phyloP scores from a whole-genome alignment of 352 stramenopile species.

The Phytophthora pini region DNA sequence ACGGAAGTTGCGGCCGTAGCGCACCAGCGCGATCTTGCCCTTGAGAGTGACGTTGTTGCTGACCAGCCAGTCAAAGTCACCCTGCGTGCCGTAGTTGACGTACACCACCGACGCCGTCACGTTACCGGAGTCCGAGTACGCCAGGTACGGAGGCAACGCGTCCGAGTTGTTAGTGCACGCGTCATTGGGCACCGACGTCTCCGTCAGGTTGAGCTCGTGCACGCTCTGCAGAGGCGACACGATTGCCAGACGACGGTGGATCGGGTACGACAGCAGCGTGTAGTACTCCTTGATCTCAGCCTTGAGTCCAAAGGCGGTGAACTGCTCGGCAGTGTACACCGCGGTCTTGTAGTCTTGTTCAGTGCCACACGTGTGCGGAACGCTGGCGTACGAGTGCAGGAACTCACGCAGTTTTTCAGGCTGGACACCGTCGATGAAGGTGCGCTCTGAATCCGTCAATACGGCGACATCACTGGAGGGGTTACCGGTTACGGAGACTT shows the following conservation, averaged over 20 bases:
- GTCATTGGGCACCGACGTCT: slow-evolving; percentile 62
- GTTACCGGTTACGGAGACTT: slow-evolving; percentile 8
- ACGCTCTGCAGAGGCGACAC: slow-evolving; percentile 37
- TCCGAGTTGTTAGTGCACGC: slow-evolving; percentile 59
- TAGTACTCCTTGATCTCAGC: slow-evolving; percentile 70
- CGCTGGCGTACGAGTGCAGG: slow-evolving; percentile 36
- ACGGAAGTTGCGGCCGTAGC: slow-evolving; percentile 64
- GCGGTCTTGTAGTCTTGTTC: slow-evolving; percentile 33
- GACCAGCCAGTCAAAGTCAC: slow-evolving; percentile 73
- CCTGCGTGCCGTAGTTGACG: slow-evolving; percentile 48
- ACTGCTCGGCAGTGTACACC: slow-evolving; percentile 40
- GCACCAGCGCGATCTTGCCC: slow-evolving; percentile 66
- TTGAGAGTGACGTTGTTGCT: slow-evolving; percentile 53
- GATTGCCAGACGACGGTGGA: slow-evolving; percentile 45
- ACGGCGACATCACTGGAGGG: slow-evolving; percentile 8
- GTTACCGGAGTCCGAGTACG: slow-evolving; percentile 43
- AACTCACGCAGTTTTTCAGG: slow-evolving; percentile 33
- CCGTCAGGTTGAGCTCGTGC: slow-evolving; percentile 59
- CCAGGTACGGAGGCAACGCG: slow-evolving; percentile 59
- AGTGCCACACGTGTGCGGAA: slow-evolving; percentile 44
- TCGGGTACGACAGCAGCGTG: slow-evolving; percentile 67
- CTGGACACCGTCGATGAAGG: slow-evolving; percentile 30
- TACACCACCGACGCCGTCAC: slow-evolving; percentile 54
- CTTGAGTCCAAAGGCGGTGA: slow-evolving; percentile 52
- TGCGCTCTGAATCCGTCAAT: slow-evolving; percentile 20